Evolutionary conservation across 2,329 filamentous ascomycete species (phyloP).

Genomic region (Sclerotinia subarctica): DNA sequence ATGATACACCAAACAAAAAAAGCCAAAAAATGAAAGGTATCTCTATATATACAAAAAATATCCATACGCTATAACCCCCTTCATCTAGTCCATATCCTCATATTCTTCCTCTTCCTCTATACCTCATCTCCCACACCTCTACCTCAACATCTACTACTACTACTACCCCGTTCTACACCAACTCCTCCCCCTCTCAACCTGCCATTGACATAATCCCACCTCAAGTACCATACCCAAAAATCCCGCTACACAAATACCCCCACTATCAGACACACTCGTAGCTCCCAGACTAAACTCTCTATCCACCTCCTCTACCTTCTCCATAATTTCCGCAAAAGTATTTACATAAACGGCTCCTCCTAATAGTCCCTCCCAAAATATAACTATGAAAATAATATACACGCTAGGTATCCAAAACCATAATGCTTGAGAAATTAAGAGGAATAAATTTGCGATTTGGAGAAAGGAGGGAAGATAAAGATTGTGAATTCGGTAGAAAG

Average conservation of each 20-base stretch:
- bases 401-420: conserved; percentile 80
- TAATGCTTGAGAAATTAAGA: conserved; percentile 74
- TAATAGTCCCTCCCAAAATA: conserved; percentile 93
- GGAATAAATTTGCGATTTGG: conserved; percentile 71
- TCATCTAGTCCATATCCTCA: background rate
- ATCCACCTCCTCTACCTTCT: conserved; percentile 71
- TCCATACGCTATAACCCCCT: too few species aligned
- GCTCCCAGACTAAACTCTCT: conserved; percentile 89
- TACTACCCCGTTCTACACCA: conserved; percentile 53
- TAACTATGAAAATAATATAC: conserved; percentile 76
- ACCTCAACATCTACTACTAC: background rate
- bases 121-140: background rate
- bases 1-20: too few species aligned
- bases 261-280: conserved; percentile 88
- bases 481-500: conserved; percentile 76
- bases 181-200: conserved; percentile 74
- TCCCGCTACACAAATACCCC: conserved; percentile 83
- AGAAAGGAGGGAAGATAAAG: conserved; percentile 81
- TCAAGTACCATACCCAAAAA: conserved; percentile 82
- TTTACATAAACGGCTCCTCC: conserved; percentile 94
- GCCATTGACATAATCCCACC: conserved; percentile 76
- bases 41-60: background rate
- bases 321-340: conserved; percentile 91
- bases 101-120: background rate
- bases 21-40: too few species aligned